These are phyloP conservation scores for Aegle marmelos DNA, from an alignment of 345 rosid species.

Conservation along the genomic window DNA sequence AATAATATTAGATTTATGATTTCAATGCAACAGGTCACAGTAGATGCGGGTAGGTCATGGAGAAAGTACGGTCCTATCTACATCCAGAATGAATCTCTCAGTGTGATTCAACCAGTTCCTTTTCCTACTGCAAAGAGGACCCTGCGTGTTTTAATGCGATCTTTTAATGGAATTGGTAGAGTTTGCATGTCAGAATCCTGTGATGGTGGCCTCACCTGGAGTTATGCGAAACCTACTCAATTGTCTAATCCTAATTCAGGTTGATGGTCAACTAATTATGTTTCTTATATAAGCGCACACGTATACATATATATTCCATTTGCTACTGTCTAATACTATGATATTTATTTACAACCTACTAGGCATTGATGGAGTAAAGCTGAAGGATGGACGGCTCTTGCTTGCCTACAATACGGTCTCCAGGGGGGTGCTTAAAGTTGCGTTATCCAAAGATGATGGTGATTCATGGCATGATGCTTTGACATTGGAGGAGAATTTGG, in stretches of 20 bases:
- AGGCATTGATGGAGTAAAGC: slow-evolving; percentile 89
- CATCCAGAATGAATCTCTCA: slow-evolving; percentile 53
- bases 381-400: slow-evolving; percentile 60
- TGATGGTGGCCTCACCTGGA: slow-evolving; percentile 75
- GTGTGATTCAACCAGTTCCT: slow-evolving; percentile 96
- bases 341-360: neutral
- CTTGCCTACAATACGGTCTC: slow-evolving; percentile 84
- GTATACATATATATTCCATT: neutral
- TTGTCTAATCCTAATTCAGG: slow-evolving; percentile 97
- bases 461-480: slow-evolving; percentile 70
- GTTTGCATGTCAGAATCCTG: slow-evolving; percentile 75
- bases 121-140: slow-evolving; percentile 57
- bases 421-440: slow-evolving; percentile 77
- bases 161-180: slow-evolving; percentile 57
- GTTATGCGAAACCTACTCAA: slow-evolving; percentile 60
- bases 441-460: slow-evolving; percentile 69
- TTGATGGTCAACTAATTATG: slow-evolving; percentile 19
- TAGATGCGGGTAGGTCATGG: slow-evolving; percentile 79
- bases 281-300: neutral
- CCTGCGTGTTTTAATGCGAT: slow-evolving; percentile 60
- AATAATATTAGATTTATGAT: slow-evolving; percentile 11
- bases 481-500: slow-evolving; percentile 59
- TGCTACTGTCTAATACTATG: neutral
- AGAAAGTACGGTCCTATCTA: slow-evolving; percentile 79
- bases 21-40: slow-evolving; percentile 52